Base-by-base conservation (phyloP, 192 early-diverging fungal genomes). In the Geranomyces michiganensis region DNA sequence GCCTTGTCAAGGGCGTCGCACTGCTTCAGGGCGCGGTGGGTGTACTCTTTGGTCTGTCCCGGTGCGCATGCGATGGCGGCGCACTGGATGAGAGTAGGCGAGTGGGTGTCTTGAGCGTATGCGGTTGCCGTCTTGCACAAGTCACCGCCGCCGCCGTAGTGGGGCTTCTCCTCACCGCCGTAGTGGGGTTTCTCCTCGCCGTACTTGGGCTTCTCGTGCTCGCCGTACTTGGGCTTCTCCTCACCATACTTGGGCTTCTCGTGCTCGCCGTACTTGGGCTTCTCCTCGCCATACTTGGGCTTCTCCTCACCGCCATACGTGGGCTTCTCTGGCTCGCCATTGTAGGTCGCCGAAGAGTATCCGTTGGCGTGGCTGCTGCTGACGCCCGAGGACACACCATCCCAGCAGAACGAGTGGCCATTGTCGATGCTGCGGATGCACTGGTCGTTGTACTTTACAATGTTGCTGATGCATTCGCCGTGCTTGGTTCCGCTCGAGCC, bases 31-130 rank as follows among this genome's bases (percentile, higher is more conserved):
- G 56, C 72, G 26, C 65, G 51, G 53, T 61, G 10, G 21, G 14
- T 56, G 72, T 74, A 74, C 17, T 41, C 58, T 14, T 19, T 1
- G 26, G 56, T 61, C 65, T 67, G 64, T 41, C 58, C 55, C 26
- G 51, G 56, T 22, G 33, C 59, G 72, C 72, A 74, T 9, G 65
- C 72, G 31, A 74, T 66, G 43, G 30, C 24, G 45, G 46, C 43
- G 72, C 72, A 74, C 47, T 74, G 72, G 10, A 45, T 74, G 55
- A 74, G 44, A 26, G 72, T 74, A 17, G 33, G 17, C 21, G 72
- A 74, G 56, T 45, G 10, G 36, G 65, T 66, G 36, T 51, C 9
- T 17, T 66, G 12, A 56, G 60, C 67, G 72, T 74, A 41, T 10
- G 3, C 36, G 36, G 36, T 41, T 3, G 36, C 36, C 36, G 3